Evolutionary conservation across 2,329 filamentous ascomycete species (phyloP).

Genomic region (Calonectria crousiana): DNA sequence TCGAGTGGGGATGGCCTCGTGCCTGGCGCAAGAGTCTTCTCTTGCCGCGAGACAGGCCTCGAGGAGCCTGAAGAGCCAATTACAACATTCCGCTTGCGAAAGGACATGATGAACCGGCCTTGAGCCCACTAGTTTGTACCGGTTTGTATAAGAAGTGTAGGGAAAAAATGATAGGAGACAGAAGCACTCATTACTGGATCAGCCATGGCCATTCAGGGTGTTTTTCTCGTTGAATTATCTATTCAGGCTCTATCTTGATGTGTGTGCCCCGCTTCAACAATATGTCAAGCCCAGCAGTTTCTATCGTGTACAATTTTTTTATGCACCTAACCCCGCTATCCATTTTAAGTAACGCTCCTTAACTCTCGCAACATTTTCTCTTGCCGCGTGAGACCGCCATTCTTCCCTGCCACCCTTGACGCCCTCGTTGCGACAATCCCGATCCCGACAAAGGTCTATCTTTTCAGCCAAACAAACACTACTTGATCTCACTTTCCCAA

Average conservation of each 20-base stretch:
- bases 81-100: slow-evolving; percentile 68
- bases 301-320: slow-evolving; percentile 21
- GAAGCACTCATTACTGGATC: not conserved
- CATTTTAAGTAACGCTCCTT: slow-evolving; percentile 27
- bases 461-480: not conserved
- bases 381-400: slow-evolving; percentile 5
- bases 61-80: slow-evolving; percentile 51
- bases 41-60: slow-evolving; percentile 41
- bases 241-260: slow-evolving; percentile 13
- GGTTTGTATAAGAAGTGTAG: not conserved
- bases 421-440: not conserved
- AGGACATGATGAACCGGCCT: slow-evolving; percentile 60
- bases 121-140: not conserved
- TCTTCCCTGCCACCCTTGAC: not conserved
- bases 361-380: slow-evolving; percentile 40
- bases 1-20: slow-evolving; percentile 90
- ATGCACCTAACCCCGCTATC: slow-evolving; percentile 37
- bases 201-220: not conserved
- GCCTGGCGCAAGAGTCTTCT: slow-evolving; percentile 57
- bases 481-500: slow-evolving; percentile 9
- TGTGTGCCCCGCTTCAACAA: slow-evolving; percentile 41
- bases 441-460: not conserved
- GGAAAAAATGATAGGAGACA: not conserved
- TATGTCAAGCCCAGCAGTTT: slow-evolving; percentile 28
- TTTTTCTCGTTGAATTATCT: not conserved